Base-by-base conservation (phyloP, 257 asterid genomes). In the Nicotiana noctiflora region DNA sequence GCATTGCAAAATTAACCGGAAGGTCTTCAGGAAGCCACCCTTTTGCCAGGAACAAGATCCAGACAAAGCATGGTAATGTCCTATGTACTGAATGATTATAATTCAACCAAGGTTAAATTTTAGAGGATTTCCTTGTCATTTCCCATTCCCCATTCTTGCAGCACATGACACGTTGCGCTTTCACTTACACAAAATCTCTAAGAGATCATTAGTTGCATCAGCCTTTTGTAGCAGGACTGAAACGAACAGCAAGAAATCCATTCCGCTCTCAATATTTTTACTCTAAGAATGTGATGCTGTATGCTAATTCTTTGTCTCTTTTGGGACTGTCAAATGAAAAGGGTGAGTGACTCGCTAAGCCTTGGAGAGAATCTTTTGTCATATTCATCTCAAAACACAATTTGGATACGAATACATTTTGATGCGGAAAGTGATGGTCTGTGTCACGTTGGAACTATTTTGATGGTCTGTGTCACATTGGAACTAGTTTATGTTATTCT, bases 51-150 rank as follows among this genome's bases (percentile, higher is more conserved):
- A 84, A 75, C 91, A 82, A 76, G 90, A 91, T 79, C 90, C 98
- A 4, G 99, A 95, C 79, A 88, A 55, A 61, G 97, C 97, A 44
- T 95, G 99, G 99, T 95, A 89, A 68, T 29, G 12, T 56, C 61
- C 32, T 40, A 76, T 62, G 12, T 56, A 15, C 21, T 10, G 4
- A 31, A 31, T 29, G 81, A 23, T 72, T 72, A 1, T 21, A 21
- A 72, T 14, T 70, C 19, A 44, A 44, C 77, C 6, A 9, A 37
- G 32, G 31, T 11, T 68, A 19, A n/a, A 68, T 5, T 37, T 66
- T 11, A 67, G 55, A 6, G 19, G 77, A 21, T 11, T 13, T 57
- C 13, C 12, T 57, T 40, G 12, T 68, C 19, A 53, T 10, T 37
- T 53, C 75, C 27, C 12, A 18, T 18, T 19, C 59, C 13, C 6